Conservation (phyloP, 2,329 filamentous ascomycete genomes). For the Diaporthe sp. region DNA sequence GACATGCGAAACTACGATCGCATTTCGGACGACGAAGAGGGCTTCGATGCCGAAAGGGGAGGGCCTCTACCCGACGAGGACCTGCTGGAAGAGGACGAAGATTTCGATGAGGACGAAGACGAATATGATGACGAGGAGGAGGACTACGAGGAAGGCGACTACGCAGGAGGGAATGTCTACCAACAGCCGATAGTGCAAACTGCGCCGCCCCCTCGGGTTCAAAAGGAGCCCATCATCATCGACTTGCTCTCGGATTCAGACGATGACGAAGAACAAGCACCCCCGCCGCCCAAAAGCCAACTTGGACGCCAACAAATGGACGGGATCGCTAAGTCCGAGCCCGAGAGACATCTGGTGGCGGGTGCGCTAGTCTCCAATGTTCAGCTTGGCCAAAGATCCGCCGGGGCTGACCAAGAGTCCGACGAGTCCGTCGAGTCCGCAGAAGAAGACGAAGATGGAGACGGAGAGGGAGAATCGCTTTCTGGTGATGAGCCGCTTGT, state of each 20-base stretch:
- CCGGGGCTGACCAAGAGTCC: background rate
- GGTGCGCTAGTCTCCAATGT: background rate
- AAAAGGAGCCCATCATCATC: slow-evolving; percentile 59
- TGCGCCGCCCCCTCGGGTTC: slow-evolving; percentile 39
- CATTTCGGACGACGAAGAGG: slow-evolving; percentile 48
- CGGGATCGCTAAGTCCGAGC: slow-evolving; percentile 21
- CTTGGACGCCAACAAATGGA: slow-evolving; percentile 14
- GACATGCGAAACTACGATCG: slow-evolving; percentile 49
- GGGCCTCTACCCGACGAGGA: slow-evolving; percentile 40
- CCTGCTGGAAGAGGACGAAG: slow-evolving; percentile 39
- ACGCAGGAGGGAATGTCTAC: slow-evolving; percentile 19
- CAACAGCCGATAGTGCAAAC: background rate
- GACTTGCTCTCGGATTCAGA: slow-evolving; percentile 63
- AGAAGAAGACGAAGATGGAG: slow-evolving; percentile 17
- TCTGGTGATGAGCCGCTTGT: background rate
- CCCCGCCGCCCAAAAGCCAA: slow-evolving; percentile 14
- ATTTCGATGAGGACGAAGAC: slow-evolving; percentile 41
- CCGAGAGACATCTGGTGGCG: background rate
- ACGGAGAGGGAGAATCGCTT: background rate
- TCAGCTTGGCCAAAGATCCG: background rate
- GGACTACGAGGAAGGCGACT: slow-evolving; percentile 45
- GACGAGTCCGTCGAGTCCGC: background rate
- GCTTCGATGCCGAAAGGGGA: slow-evolving; percentile 40
- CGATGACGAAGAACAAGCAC: slow-evolving; percentile 48
- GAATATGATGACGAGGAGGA: slow-evolving; percentile 43